Evolutionary conservation across 2,329 filamentous ascomycete genomes (phyloP), one percentile per base, ranked within the genome.

Genomic region (Aureobasidium sp.): DNA sequence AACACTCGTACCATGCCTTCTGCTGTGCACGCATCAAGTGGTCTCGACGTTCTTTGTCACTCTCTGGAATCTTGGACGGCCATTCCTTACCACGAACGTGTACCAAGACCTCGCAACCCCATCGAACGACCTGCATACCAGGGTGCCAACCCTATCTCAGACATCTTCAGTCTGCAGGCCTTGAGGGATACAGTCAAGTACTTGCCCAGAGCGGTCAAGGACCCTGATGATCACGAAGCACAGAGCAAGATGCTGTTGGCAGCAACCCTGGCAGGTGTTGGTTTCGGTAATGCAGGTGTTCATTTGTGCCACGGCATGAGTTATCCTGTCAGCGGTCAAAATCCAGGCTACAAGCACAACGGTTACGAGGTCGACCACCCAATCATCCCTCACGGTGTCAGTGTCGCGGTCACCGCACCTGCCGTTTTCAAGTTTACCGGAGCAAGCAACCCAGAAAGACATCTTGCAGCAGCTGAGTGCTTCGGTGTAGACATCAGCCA

Each of bases 1-100:
- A 99, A 99, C 78, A 99, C 94, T 2, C 84, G 87, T 61, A 97
- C 93, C 45, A 97, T 99, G 94, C 94, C 94, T 0, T 85, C 91
- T 1, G 91, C 93, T 41, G 94, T 99, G 27, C 92, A 95, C 76
- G 91, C 94, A 3, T 86, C 87, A 29, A 96, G 92, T 0, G 95
- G 94, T 1, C 82, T 99, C 1, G 94, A 99, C 70, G 94, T 99
- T 3, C 82, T 99, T 41, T 99, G 93, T 74, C 95, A 99, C 77
- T 87, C 89, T 13, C 85, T 99, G 42, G 95, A 99, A 75, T 95
- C 90, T 5, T 99, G 93, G 91, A 99, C 94, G 0, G 94, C 94
- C 2, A 97, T 99, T 65, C 95, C 95, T 0, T 99, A 91, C 78
- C 82, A 89, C 68, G 88, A 96, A 79, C 86, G 94, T 55, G 85